Evolutionary conservation across 192 early-diverging fungal species (phyloP).

Genomic region (Linnemannia schmuckeri): DNA sequence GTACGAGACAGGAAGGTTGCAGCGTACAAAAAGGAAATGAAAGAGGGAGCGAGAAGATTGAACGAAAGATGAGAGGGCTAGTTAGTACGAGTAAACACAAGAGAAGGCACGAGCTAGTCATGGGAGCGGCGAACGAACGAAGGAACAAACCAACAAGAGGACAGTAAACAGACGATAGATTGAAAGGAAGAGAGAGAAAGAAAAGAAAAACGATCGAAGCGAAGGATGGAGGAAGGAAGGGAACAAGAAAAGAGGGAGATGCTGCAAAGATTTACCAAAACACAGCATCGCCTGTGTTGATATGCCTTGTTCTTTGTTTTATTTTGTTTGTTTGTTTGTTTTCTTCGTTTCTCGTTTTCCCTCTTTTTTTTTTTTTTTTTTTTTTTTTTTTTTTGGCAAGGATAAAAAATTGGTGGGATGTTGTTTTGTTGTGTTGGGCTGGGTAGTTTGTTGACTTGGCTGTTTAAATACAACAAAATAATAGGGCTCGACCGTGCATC

Average conservation of each 20-base stretch:
- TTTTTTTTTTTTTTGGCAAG: no score
- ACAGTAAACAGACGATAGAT: background rate
- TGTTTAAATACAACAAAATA: no score
- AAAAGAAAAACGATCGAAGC: background rate
- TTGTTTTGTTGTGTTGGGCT: no score
- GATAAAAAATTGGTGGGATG: no score
- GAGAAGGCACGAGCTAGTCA: no score
- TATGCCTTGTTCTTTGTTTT: background rate
- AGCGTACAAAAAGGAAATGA: background rate
- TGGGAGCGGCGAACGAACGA: no score
- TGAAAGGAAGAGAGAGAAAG: background rate
- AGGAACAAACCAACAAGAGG: background rate
- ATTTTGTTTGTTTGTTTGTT: background rate
- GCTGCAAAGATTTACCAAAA: slow-evolving; percentile 1
- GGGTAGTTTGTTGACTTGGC: no score
- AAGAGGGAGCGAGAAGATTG: background rate
- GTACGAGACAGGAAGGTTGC: background rate
- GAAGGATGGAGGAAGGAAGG: background rate
- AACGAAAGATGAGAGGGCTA: background rate
- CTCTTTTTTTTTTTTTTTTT: no score
- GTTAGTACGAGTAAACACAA: no score
- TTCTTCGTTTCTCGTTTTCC: background rate
- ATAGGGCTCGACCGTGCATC: no score
- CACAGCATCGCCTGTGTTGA: background rate
- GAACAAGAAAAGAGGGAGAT: background rate